Evolutionary conservation across 768 basidiomycete species (phyloP), one percentile per base, ranked within the genome.

Genomic region (Leccinum disarticulatum): DNA sequence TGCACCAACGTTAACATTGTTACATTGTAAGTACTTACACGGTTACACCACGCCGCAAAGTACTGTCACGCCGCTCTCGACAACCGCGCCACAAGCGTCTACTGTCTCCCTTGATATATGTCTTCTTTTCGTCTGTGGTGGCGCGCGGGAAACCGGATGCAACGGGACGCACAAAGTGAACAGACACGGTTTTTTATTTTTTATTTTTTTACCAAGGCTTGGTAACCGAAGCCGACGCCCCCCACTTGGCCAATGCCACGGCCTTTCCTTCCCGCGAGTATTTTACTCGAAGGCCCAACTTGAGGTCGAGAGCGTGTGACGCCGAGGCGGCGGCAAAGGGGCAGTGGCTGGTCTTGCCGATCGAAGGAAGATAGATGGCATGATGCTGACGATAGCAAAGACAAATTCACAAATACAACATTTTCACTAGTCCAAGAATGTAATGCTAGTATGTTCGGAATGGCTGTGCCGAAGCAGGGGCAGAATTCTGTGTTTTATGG

Each of bases 261-360:
- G 41, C 14, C 19, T 6, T 8, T 17, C 43, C 55, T 55, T 66
- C 65, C 65, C 66, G 65, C 66, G 66, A 66, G 55, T 67, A 64
- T 66, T 27, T 47, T 54, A 38, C 15, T 54, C 61, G 61, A 62
- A 11, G 43, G 43, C 62, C 60, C 33, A 35, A 35, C 33, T 2
- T 35, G 33, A 58, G 57, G 50, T 46, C 43, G 43, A 46, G 19
- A 19, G 11, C 41, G 19, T 22, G 43, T 46, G 43, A 46, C 43
- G 3, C 43, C 19, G 43, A 13, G n/a, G 43, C 43, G 41, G 19
- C 43, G 19, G 11, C 43, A 46, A 46, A 19, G 19, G 43, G 43
- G 19, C 10, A 22, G 43, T 48, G 51, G 55, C 36, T 56, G 41
- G 41, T 6, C 7, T 60, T 49, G 55, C 51, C 56, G 62, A 61